Evolutionary conservation across 148 eudicot genomes (phyloP).

Genomic region (Cornus controversa): DNA sequence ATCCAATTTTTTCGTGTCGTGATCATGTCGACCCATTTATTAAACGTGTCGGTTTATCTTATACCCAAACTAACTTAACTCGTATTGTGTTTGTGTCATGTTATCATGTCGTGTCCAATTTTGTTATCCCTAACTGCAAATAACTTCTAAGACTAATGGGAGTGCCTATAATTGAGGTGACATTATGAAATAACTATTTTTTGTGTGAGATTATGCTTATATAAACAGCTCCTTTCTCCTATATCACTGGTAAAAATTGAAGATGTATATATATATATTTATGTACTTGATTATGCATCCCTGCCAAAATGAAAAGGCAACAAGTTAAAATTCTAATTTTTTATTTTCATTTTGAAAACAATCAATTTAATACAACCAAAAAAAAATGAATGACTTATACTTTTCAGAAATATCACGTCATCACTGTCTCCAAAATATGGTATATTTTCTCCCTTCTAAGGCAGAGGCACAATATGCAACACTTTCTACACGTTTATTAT

Average conservation of each 20-base stretch:
- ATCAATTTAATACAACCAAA: too few species aligned
- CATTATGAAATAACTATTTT: neutral
- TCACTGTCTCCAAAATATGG: too few species aligned
- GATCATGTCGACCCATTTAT: too few species aligned
- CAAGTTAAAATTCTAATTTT: neutral
- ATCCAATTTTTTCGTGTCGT: too few species aligned
- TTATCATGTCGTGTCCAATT: too few species aligned
- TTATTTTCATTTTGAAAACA: too few species aligned
- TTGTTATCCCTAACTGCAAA: conserved; percentile 18
- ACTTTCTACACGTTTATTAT: conserved; percentile 26
- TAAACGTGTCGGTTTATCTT: too few species aligned
- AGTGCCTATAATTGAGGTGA: conserved; percentile 95
- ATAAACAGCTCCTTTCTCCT: neutral
- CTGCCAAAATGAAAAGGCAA: neutral
- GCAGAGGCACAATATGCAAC: conserved; percentile 98
- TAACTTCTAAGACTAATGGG: conserved; percentile 90
- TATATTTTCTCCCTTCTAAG: conserved; percentile 66
- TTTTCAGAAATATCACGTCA: too few species aligned
- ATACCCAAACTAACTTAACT: too few species aligned
- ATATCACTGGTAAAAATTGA: neutral
- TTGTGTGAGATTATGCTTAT: neutral
- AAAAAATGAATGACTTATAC: too few species aligned
- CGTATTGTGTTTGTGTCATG: too few species aligned
- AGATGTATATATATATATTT: neutral
- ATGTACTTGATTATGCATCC: neutral